Evolutionary conservation across 352 stramenopile genomes (phyloP), one percentile per base, ranked within the genome.

Genomic region (Hyaloperonospora brassicae): DNA sequence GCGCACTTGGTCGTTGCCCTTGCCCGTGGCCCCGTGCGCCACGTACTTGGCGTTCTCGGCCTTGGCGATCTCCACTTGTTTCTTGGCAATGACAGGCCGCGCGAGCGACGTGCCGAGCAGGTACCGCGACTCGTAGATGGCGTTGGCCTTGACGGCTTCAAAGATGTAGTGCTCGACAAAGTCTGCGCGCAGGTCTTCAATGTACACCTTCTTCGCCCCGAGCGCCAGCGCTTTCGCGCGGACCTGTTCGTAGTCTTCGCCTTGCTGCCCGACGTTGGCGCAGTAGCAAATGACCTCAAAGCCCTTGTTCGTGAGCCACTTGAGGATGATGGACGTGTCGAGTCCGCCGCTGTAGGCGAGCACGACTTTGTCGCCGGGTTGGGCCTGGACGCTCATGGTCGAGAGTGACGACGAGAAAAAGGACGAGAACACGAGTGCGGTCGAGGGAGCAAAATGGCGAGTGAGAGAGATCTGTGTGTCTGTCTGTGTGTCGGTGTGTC

Each of bases 231-330:
- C 75, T 62, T 99, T 98, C 55, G 84, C 87, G 57, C 96, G 87
- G 65, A 98, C 88, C 64, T 88, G 85, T 59, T 87, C 81, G 66
- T 98, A 98, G 75, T 99, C 79, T 56, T 92, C 93, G 52, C 96
- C 92, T 57, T 96, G 86, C 84, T 99, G 96, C 42, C 96, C 96
- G 25, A 99, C 93, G 70, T 99, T 98, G 66, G 96, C 96, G 76
- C 95, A 98, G 88, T 98, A 99, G 76, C 92, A 97, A 68, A 98
- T 96, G 25, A 99, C 95, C 49, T 99, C 94, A 62, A 97, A 99
- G 64, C 96, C 96, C 75, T 98, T 98, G 78, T 93, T 91, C 23
- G 90, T 95, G 52, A 99, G 92, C 95, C 96, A 99, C 74, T 97
- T 98, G 52, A 99, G 88, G 79, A 98, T 98, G 55, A 98, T 95